phyloP scores from a whole-genome alignment of 2,329 filamentous ascomycete genomes.

The Cercospora sp. region DNA sequence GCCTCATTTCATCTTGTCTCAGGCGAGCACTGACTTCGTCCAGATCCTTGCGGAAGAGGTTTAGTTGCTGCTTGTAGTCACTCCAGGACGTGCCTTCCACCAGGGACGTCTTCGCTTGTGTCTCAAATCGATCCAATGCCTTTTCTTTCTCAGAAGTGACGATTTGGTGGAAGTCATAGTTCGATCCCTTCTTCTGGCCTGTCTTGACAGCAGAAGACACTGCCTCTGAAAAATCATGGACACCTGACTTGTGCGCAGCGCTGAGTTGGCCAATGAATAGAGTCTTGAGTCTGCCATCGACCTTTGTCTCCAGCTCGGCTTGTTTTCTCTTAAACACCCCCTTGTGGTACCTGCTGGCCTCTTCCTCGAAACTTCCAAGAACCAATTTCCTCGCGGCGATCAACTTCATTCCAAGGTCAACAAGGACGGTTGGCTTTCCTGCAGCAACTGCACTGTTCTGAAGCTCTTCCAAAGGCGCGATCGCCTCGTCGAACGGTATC shows the following conservation, averaged over 20 bases:
- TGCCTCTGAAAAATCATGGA: constrained; percentile 80
- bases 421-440: constrained; percentile 72
- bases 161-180: constrained; percentile 94
- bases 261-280: constrained; percentile 86
- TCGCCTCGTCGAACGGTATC: constrained; percentile 75
- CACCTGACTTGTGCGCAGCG: constrained; percentile 85
- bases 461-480: constrained; percentile 80
- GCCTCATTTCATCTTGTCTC: constrained; percentile 93
- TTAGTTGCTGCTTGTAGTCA: constrained; percentile 76
- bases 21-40: constrained; percentile 82
- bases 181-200: constrained; percentile 85
- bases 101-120: constrained; percentile 69
- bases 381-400: constrained; percentile 69
- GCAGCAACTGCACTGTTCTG: constrained; percentile 72
- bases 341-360: constrained; percentile 95
- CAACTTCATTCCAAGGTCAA: constrained; percentile 73
- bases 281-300: constrained; percentile 83
- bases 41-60: constrained; percentile 83
- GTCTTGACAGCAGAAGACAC: constrained; percentile 84
- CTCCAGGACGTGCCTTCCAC: constrained; percentile 86
- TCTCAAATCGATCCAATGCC: constrained; percentile 72
- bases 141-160: constrained; percentile 78
- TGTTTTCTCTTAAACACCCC: constrained; percentile 86
- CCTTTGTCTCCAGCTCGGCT: constrained; percentile 78
- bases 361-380: constrained; percentile 80